These are phyloP conservation scores for Cercospora sp. DNA, from an alignment of 2,329 filamentous ascomycete species.

Conservation along the genomic window DNA sequence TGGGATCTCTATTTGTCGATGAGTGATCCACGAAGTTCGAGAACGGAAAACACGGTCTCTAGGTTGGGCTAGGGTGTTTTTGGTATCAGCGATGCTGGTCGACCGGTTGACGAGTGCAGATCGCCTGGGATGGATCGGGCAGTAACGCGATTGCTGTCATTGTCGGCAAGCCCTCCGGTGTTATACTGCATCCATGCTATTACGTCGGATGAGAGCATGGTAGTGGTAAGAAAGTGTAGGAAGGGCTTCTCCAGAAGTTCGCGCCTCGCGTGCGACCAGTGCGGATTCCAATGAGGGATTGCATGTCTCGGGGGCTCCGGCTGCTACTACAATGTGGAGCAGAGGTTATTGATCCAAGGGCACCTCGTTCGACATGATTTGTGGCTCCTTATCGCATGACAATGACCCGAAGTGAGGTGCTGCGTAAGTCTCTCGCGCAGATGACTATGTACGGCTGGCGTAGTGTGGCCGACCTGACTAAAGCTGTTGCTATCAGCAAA, in stretches of 20 bases:
- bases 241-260: neutral
- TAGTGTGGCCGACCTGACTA: neutral
- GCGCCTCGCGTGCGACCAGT: neutral
- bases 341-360: neutral
- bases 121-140: neutral
- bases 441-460: neutral
- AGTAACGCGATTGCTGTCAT: neutral
- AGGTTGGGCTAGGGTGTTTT: neutral
- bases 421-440: neutral
- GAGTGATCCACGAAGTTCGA: neutral
- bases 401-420: neutral
- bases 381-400: neutral
- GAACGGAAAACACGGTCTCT: neutral
- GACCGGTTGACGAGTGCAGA: neutral
- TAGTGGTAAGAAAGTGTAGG: neutral
- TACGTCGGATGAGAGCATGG: neutral
- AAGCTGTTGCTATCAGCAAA: neutral
- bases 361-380: neutral
- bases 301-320: neutral
- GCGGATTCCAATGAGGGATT: neutral
- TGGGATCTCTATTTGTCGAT: neutral
- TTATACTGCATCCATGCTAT: neutral
- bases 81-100: neutral
- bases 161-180: neutral
- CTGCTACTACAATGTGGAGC: neutral